Evolutionary conservation across 2,329 filamentous ascomycete genomes (phyloP).

Genomic region (Bertia moriformis): DNA sequence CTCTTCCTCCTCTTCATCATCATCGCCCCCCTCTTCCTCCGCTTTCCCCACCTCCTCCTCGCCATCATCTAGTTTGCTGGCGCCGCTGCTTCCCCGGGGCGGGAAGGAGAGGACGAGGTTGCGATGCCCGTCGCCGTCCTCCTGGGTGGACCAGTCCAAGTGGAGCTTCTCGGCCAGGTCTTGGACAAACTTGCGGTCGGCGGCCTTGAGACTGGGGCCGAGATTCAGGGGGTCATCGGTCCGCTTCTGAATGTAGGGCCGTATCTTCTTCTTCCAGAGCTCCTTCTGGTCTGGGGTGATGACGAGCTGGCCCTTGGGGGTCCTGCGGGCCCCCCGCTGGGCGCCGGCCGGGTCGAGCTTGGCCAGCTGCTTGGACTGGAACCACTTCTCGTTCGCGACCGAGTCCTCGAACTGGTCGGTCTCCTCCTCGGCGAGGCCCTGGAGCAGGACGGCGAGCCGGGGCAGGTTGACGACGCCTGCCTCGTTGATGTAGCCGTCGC

Average conservation of each 20-base stretch:
- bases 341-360: slow-evolving; percentile 48
- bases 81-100: slow-evolving; percentile 20
- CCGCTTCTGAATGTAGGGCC: slow-evolving; percentile 65
- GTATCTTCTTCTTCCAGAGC: slow-evolving; percentile 66
- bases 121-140: slow-evolving; percentile 49
- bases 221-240: slow-evolving; percentile 56
- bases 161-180: slow-evolving; percentile 62
- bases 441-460: slow-evolving; percentile 73
- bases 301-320: slow-evolving; percentile 46
- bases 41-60: too few relatives aligned
- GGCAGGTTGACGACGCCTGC: slow-evolving; percentile 83
- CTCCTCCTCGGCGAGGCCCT: slow-evolving; percentile 81
- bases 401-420: slow-evolving; percentile 84
- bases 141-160: slow-evolving; percentile 48
- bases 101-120: slow-evolving; percentile 52
- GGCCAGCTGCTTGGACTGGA: slow-evolving; percentile 70
- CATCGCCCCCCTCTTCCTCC: slow-evolving; percentile 46
- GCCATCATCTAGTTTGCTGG: slow-evolving; percentile 25
- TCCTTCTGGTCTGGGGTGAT: slow-evolving; percentile 70
- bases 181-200: slow-evolving; percentile 85
- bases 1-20: slow-evolving; percentile 69
- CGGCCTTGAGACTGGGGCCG: slow-evolving; percentile 57
- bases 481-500: slow-evolving; percentile 93
- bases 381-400: slow-evolving; percentile 74
- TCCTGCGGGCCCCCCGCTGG: slow-evolving; percentile 31